Evolutionary conservation across 352 stramenopile genomes (phyloP).

Genomic region (Phytophthora constricta): DNA sequence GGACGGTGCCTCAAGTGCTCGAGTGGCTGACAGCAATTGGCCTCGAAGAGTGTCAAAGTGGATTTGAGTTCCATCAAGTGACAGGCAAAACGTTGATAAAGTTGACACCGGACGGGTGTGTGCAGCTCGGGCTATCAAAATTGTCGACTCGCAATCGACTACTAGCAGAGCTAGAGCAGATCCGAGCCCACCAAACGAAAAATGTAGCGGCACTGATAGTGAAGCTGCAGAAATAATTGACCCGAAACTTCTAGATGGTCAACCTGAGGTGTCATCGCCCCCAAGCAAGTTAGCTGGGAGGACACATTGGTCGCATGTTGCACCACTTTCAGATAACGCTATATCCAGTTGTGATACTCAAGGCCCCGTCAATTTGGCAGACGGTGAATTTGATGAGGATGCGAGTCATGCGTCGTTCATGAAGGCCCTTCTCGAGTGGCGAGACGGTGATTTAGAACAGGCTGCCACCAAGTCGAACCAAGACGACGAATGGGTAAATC

Average conservation of each 20-base stretch:
- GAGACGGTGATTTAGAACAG: conserved; percentile 42
- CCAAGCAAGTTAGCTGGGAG: conserved; percentile 26
- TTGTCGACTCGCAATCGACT: conserved; percentile 69
- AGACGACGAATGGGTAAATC: conserved; percentile 71
- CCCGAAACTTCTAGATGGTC: conserved; percentile 54
- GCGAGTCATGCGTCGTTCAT: conserved; percentile 78
- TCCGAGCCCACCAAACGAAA: conserved; percentile 40
- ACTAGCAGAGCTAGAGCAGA: conserved; percentile 55
- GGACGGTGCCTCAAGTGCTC: conserved; percentile 62
- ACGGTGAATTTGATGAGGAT: conserved; percentile 82
- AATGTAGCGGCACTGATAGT: neutral
- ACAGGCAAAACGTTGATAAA: conserved; percentile 53
- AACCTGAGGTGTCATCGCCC: conserved; percentile 35
- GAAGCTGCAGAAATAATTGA: conserved; percentile 60
- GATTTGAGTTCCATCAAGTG: conserved; percentile 87
- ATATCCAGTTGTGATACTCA: conserved; percentile 24
- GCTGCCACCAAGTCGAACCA: conserved; percentile 25
- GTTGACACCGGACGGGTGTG: conserved; percentile 53
- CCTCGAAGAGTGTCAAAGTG: conserved; percentile 66
- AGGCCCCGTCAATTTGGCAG: conserved; percentile 73
- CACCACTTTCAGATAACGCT: conserved; percentile 53
- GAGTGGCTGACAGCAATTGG: conserved; percentile 68
- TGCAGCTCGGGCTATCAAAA: conserved; percentile 59
- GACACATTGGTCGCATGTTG: conserved; percentile 78
- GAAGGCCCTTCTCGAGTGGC: conserved; percentile 83